These are phyloP conservation scores for Biscutella auriculata DNA, from an alignment of 441 rosid genomes.

Conservation along the genomic window DNA sequence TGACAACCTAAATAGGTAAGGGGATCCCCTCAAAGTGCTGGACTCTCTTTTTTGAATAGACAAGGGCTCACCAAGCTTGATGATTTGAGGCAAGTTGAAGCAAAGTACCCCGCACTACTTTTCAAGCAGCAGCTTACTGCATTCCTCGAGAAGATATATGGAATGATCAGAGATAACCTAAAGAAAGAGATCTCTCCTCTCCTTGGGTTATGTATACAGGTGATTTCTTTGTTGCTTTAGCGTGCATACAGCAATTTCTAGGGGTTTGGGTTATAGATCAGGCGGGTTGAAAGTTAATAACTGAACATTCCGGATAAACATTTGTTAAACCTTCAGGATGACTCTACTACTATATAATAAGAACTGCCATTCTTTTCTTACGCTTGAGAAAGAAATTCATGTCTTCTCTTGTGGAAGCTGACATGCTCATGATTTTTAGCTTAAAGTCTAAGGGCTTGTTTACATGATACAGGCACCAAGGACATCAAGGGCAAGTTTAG, in stretches of 20 bases:
- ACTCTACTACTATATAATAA: not conserved
- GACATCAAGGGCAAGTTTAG: conserved; percentile 79
- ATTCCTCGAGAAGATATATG: conserved; percentile 97
- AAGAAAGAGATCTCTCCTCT: conserved; percentile 97
- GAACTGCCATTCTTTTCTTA: not conserved
- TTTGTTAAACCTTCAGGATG: not conserved
- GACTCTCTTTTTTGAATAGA: conserved; percentile 74
- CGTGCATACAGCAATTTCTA: not conserved
- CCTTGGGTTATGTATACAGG: conserved; percentile 98
- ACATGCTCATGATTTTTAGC: not conserved
- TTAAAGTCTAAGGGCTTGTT: not conserved
- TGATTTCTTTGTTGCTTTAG: conserved; percentile 15
- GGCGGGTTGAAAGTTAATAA: not conserved
- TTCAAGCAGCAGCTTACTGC: conserved; percentile 99
- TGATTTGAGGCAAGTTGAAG: conserved; percentile 93
- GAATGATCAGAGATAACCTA: conserved; percentile 95
- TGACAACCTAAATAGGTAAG: conserved; percentile 48
- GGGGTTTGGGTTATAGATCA: not conserved
- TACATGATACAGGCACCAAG: conserved; percentile 79
- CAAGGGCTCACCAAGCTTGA: conserved; percentile 73
- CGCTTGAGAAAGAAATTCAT: not conserved
- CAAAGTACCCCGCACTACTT: conserved; percentile 97
- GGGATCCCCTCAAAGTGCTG: conserved; percentile 90
- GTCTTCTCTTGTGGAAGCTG: not conserved
- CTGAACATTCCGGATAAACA: not conserved